Base-by-base conservation (phyloP, 2,329 filamentous ascomycete species). In the Fusarium neocosmosporiellum region DNA sequence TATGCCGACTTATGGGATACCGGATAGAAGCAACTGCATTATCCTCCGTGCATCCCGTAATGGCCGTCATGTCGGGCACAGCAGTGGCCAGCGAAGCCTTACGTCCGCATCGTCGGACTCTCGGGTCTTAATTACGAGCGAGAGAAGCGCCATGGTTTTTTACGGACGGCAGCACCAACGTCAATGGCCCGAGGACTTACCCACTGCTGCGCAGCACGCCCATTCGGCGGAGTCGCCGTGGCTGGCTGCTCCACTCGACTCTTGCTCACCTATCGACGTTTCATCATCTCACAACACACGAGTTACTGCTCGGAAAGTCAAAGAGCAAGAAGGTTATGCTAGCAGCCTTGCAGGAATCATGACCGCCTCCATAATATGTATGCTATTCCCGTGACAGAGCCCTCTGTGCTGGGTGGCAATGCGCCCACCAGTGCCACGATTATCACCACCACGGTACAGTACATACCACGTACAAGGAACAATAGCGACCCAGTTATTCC, bases 71-170 rank as follows among this genome's bases (percentile, higher is more conserved):
- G 41, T 46, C 59, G 55, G 55, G 36, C 58, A 36, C 61, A 55
- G 16, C 33, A 29, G 18, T n/a, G 57, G 36, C 55, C 63, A 61
- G 41, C 27, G 18, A 73, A 57, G 41, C 33, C 41, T 67, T 70
- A 65, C 57, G 58, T 72, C 70, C 68, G 66, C 63, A 59, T 66
- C 34, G 48, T 77, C 75, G 75, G 75, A 41, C 63, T 77, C 65
- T 75, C 75, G 75, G 75, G 68, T 36, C 69, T 73, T 73, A 59
- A 63, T 70, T 66, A 60, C 61, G 70, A 77, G 74, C 74, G 72
- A 75, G 53, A 46, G 59, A 60, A 69, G 61, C 71, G 62, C 69
- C 65, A 69, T 61, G 55, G 39, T 62, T 58, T 68, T 59, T 55
- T 24, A 27, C 64, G n/a, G 50, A 57, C 50, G 29, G 34, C 57